Conservation (phyloP, 2,329 filamentous ascomycete species). For the Escovopsis weberi region DNA sequence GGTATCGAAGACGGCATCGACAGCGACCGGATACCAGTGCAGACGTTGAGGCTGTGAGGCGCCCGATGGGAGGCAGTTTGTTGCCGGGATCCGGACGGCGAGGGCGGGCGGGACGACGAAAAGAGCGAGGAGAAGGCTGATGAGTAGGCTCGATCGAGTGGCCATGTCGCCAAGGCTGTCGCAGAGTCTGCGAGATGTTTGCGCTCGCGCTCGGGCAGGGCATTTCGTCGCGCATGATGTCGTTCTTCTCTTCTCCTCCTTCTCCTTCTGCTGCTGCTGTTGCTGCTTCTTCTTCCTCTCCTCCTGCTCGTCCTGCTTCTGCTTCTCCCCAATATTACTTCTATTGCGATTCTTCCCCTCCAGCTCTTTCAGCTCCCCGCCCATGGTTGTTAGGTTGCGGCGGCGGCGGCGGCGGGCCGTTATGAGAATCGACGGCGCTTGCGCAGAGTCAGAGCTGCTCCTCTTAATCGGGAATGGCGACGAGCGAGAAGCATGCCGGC, state of each 20-base stretch:
- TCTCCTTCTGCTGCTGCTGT: too few species aligned
- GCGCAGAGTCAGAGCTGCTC: background rate
- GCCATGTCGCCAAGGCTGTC: background rate
- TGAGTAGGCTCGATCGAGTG: constrained; percentile 14
- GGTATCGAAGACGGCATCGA: constrained; percentile 61
- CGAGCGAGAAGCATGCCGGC: constrained; percentile 3
- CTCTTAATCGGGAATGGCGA: background rate
- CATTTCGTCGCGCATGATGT: background rate
- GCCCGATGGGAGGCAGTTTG: constrained; percentile 60
- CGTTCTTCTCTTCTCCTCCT: background rate
- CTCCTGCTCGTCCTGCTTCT: too few species aligned
- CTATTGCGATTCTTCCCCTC: background rate
- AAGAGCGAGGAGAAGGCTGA: constrained; percentile 23
- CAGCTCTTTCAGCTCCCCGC: background rate
- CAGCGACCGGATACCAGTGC: constrained; percentile 64
- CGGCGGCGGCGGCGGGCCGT: background rate
- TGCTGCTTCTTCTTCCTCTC: too few species aligned
- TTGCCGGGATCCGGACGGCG: constrained; percentile 60
- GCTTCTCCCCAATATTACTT: too few species aligned
- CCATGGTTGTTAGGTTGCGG: background rate
- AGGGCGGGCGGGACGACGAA: constrained; percentile 27
- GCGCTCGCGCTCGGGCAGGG: constrained; percentile 2
- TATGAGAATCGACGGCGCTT: background rate
- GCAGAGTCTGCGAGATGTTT: background rate
- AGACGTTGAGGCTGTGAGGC: constrained; percentile 49